Conservation (phyloP, 2,329 filamentous ascomycete species). For the Sclerotiophoma versabilis region DNA sequence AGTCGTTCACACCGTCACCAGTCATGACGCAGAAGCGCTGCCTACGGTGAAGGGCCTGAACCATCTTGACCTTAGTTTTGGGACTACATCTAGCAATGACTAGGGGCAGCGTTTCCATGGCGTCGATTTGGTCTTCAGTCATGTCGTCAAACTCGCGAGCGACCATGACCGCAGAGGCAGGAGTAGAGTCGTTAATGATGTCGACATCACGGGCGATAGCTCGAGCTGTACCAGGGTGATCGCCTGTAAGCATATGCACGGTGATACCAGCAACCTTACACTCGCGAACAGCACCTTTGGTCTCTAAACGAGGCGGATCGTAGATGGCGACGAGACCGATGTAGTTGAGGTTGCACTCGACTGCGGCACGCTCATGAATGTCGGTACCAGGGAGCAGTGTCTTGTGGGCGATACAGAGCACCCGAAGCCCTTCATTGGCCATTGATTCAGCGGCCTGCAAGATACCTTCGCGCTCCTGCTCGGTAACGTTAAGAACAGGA, state of each 20-base stretch:
- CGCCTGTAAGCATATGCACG: constrained; percentile 59
- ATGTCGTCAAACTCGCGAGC: constrained; percentile 55
- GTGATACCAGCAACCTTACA: constrained; percentile 57
- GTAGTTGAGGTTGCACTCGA: constrained; percentile 75
- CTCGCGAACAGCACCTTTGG: constrained; percentile 62
- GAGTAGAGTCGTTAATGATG: constrained; percentile 45
- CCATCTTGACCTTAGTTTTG: constrained; percentile 57
- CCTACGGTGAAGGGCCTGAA: constrained; percentile 51
- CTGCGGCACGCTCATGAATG: constrained; percentile 59
- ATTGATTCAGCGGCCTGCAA: constrained; percentile 43
- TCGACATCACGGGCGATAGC: constrained; percentile 58
- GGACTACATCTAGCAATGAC: constrained; percentile 57
- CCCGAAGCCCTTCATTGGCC: constrained; percentile 49
- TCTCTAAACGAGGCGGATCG: constrained; percentile 83
- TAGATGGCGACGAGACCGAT: constrained; percentile 86
- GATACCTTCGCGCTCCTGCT: constrained; percentile 39
- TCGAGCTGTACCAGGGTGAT: constrained; percentile 55
- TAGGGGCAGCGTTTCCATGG: constrained; percentile 51
- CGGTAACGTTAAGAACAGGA: constrained; percentile 39
- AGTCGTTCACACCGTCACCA: constrained; percentile 53
- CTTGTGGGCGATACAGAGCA: constrained; percentile 50
- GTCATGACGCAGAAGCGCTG: constrained; percentile 53
- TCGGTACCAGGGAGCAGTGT: constrained; percentile 35
- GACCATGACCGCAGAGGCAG: constrained; percentile 49
- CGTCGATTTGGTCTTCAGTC: constrained; percentile 53